A percentile compares a stretch with the other conserved stretches of the same genome.
These are phyloP conservation scores for Trichoderma pleuroti DNA, from an alignment of 2,329 filamentous ascomycete genomes.

Conservation along the genomic window DNA sequence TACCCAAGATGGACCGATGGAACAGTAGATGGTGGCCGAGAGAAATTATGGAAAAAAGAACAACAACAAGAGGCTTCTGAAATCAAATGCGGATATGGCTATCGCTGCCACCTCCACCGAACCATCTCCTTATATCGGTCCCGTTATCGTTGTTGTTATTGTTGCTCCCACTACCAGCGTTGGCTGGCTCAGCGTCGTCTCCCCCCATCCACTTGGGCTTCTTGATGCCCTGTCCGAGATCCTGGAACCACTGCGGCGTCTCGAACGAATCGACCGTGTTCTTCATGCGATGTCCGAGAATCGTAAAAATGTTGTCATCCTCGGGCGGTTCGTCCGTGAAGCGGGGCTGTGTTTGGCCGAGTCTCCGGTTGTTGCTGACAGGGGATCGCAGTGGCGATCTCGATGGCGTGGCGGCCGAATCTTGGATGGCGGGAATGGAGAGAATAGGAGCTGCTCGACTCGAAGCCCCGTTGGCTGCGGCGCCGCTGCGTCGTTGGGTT, in stretches of 20 bases:
- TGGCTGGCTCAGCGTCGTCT: slow-evolving; percentile 38
- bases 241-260: slow-evolving; percentile 76
- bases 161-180: slow-evolving; percentile 27
- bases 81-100: slow-evolving; percentile 24
- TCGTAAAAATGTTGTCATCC: slow-evolving; percentile 78
- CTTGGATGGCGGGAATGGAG: slow-evolving; percentile 43
- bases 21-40: background rate
- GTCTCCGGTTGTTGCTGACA: slow-evolving; percentile 27
- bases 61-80: background rate
- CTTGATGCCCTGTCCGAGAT: slow-evolving; percentile 65
- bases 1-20: background rate
- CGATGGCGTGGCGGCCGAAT: slow-evolving; percentile 32
- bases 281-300: slow-evolving; percentile 77
- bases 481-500: slow-evolving; percentile 47
- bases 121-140: slow-evolving; percentile 55
- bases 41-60: background rate
- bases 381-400: slow-evolving; percentile 42
- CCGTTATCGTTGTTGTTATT: slow-evolving; percentile 42
- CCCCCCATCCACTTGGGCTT: slow-evolving; percentile 78
- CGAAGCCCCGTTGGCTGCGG: slow-evolving; percentile 36
- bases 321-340: slow-evolving; percentile 56
- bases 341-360: slow-evolving; percentile 27
- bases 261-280: slow-evolving; percentile 88
- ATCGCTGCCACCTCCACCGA: slow-evolving; percentile 30
- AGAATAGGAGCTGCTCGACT: slow-evolving; percentile 41